These are phyloP conservation scores for Naganishia friedmannii DNA, from an alignment of 768 basidiomycete species.

Conservation along the genomic window DNA sequence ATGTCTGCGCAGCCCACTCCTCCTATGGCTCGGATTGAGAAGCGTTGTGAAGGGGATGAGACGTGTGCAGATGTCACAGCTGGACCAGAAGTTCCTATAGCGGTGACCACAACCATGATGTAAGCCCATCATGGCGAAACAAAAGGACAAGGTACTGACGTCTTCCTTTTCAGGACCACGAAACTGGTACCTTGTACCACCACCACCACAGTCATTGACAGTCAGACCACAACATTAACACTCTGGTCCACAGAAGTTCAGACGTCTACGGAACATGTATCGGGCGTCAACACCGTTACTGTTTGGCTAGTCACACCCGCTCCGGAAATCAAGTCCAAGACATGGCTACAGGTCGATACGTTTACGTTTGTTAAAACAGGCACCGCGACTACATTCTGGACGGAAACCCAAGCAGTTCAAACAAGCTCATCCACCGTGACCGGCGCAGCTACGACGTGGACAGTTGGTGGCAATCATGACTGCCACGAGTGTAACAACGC, in stretches of 20 bases:
- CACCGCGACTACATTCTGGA: slow-evolving; percentile 20
- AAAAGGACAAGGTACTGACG: neutral
- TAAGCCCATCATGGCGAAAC: neutral
- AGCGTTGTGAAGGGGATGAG: slow-evolving; percentile 12
- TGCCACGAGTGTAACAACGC: slow-evolving; percentile 1
- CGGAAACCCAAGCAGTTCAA: slow-evolving; percentile 16
- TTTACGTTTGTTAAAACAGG: slow-evolving; percentile 24
- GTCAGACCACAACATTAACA: slow-evolving; percentile 21
- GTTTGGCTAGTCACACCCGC: slow-evolving; percentile 29
- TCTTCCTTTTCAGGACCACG: slow-evolving; percentile 10
- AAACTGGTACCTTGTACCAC: slow-evolving; percentile 27
- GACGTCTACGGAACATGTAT: slow-evolving; percentile 18
- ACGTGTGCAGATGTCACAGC: slow-evolving; percentile 25
- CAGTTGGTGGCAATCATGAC: neutral
- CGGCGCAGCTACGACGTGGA: slow-evolving; percentile 21
- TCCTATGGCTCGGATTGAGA: neutral
- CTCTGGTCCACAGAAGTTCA: slow-evolving; percentile 23
- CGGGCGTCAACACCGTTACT: slow-evolving; percentile 17
- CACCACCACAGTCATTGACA: slow-evolving; percentile 27
- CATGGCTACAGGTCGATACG: slow-evolving; percentile 4
- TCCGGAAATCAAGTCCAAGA: slow-evolving; percentile 15
- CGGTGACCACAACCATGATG: slow-evolving; percentile 30
- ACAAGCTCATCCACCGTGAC: slow-evolving; percentile 9
- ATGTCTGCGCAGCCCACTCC: neutral
- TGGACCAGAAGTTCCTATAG: slow-evolving; percentile 27